Base-by-base conservation (phyloP, 805 yeast species). In the Lipomyces spencermartinsiae region DNA sequence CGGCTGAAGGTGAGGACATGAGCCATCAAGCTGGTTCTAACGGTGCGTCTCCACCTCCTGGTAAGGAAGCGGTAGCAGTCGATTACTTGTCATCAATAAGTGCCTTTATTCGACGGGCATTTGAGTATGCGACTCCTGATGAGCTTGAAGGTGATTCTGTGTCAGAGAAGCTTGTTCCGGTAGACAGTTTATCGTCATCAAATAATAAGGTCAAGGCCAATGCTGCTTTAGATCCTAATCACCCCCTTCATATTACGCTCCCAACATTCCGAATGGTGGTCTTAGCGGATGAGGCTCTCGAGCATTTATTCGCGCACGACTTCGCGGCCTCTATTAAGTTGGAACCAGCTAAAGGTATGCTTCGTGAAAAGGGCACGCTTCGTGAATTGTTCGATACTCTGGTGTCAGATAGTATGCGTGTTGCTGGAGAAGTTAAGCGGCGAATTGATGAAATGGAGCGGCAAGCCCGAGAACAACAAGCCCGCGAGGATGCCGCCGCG, bases 251-350 rank as follows among this genome's bases (percentile, higher is more conserved):
- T 66, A 83, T 93, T 62, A 91, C 90, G 63, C 80, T 92, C 19
- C 92, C 98, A 0, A 93, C 97, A 0, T 94, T 94, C 80, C 82
- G 98, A 70, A 94, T 94, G 99, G 96, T 95, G 0, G 81, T 95
- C 5, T 81, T 94, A 5, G 98, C 98, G 0, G 97, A 93, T 77
- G 98, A 93, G 75, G 91, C 97, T 0, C 90, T 92, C 73, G 98
- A 95, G 77, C 81, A 90, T 54, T 87, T 94, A 69, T 95, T 95
- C 79, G 83, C 91, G 14, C 81, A 83, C 16, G 75, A 73, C 34
- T 70, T 74, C 29, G 73, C 76, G 1, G 74, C 66, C 19, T 71
- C 75, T 34, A 65, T 74, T 10, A 63, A 61, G 22, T 51, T 74
- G 7, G 61, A 64, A 1, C 75, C 76, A 7, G 67, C 71, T 3